Evolutionary conservation across 164 flowering plant genomes (phyloP).

Genomic region (Litsea cubeba): DNA sequence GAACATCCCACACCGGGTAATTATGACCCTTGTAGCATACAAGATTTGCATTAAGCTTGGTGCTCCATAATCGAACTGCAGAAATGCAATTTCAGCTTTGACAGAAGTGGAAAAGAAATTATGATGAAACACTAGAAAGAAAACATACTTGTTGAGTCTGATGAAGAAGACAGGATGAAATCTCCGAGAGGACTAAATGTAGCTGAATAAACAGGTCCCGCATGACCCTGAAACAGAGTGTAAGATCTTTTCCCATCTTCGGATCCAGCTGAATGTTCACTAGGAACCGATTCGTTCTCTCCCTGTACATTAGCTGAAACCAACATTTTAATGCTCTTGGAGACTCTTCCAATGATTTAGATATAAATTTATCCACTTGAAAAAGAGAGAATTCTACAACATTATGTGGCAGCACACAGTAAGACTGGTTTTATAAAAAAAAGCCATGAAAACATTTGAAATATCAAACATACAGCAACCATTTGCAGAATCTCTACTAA

Average conservation of each 20-base stretch:
- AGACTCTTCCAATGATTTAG: not conserved
- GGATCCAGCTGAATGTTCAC: conserved; percentile 37
- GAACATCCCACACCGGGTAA: conserved; percentile 98
- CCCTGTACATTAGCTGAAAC: conserved; percentile 64
- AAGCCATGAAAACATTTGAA: not conserved
- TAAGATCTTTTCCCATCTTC: conserved; percentile 66
- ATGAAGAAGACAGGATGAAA: conserved; percentile 85
- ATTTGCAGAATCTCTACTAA: too few relatives aligned
- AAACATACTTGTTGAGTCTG: conserved; percentile 81
- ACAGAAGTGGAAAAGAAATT: not conserved
- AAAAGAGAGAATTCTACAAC: not conserved
- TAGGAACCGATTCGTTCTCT: conserved; percentile 49
- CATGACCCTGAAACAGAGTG: conserved; percentile 83
- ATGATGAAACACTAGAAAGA: not conserved
- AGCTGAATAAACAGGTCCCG: conserved; percentile 92
- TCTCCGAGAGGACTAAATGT: conserved; percentile 90
- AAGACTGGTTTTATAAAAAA: too few relatives aligned
- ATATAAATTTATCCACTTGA: too few relatives aligned
- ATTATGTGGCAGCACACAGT: not conserved
- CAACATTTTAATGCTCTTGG: conserved; percentile 6
- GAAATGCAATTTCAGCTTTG: conserved; percentile 7
- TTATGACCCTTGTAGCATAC: conserved; percentile 99
- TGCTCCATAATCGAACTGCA: conserved; percentile 97
- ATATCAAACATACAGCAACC: too few relatives aligned
- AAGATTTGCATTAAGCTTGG: conserved; percentile 89